Conservation (phyloP, 2,329 filamentous ascomycete genomes). For the Paracamarosporium sp. region DNA sequence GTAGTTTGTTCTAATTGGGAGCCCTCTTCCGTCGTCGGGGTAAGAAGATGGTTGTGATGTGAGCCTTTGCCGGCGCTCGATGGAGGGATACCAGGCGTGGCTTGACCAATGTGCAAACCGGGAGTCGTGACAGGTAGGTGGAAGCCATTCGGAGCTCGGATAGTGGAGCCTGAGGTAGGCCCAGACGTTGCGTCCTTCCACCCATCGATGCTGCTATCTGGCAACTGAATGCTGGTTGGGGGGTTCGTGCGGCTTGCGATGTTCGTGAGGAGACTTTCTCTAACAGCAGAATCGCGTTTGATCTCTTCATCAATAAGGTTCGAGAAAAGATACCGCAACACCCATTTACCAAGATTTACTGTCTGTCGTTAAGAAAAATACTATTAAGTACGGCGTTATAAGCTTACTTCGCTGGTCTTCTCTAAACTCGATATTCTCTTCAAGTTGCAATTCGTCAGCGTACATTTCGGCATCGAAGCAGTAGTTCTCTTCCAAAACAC, state of each 20-base stretch:
- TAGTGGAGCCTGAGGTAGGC: constrained; percentile 56
- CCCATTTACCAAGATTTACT: constrained; percentile 98
- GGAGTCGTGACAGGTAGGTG: constrained; percentile 71
- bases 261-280: constrained; percentile 71
- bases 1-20: constrained; percentile 60
- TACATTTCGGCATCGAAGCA: constrained; percentile 99
- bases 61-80: constrained; percentile 43
- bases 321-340: constrained; percentile 89
- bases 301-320: constrained; percentile 91
- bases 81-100: constrained; percentile 64
- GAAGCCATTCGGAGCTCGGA: constrained; percentile 66
- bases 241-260: constrained; percentile 63
- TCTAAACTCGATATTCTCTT: constrained; percentile 78
- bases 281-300: constrained; percentile 75
- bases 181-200: constrained; percentile 50
- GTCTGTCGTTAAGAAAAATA: constrained; percentile 2
- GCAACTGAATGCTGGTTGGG: constrained; percentile 67
- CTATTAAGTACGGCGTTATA: background rate
- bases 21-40: constrained; percentile 52
- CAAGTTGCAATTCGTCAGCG: constrained; percentile 81
- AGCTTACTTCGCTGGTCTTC: constrained; percentile 90
- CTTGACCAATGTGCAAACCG: constrained; percentile 78
- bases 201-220: constrained; percentile 53
- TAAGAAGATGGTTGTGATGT: constrained; percentile 44
- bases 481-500: constrained; percentile 90